Percentiles rank a stretch among this genome's conserved stretches.
Conservation (phyloP, 2,329 filamentous ascomycete genomes). For the Geosmithia flava region DNA sequence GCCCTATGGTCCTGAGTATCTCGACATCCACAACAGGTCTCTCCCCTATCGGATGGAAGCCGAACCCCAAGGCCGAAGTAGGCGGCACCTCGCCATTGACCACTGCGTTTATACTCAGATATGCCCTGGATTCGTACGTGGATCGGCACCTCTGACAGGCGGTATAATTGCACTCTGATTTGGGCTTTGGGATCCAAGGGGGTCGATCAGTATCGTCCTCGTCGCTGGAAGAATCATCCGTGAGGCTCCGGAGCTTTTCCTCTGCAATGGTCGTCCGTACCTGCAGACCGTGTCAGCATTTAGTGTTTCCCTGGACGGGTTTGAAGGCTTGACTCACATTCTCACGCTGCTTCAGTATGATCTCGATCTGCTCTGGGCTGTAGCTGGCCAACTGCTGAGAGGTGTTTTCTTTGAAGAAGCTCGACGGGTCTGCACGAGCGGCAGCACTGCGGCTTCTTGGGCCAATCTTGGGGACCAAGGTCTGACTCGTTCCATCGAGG, state of each 20-base stretch:
- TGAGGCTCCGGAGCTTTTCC: constrained; percentile 5
- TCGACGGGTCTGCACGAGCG: constrained; percentile 26
- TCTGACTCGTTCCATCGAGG: constrained; percentile 21
- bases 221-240: too few relatives aligned
- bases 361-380: constrained; percentile 30
- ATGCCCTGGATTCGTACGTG: constrained; percentile 27
- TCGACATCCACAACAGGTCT: constrained; percentile 30
- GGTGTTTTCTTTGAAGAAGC: constrained; percentile 30
- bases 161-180: constrained; percentile 34
- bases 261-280: constrained; percentile 17
- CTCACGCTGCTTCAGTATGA: constrained; percentile 35
- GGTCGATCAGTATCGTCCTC: not conserved
- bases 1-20: constrained; percentile 26
- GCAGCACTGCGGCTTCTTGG: constrained; percentile 25
- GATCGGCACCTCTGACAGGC: constrained; percentile 37
- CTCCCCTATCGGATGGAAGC: constrained; percentile 30
- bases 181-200: not conserved
- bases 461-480: constrained; percentile 17
- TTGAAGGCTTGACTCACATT: constrained; percentile 18
- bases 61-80: constrained; percentile 36
- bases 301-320: not conserved
- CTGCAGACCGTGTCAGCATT: constrained; percentile 10
- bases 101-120: constrained; percentile 36
- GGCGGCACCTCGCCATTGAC: constrained; percentile 35
- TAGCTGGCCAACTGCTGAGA: constrained; percentile 30